Base-by-base conservation (phyloP, 345 rosid species). In the Noccaea caerulescens region DNA sequence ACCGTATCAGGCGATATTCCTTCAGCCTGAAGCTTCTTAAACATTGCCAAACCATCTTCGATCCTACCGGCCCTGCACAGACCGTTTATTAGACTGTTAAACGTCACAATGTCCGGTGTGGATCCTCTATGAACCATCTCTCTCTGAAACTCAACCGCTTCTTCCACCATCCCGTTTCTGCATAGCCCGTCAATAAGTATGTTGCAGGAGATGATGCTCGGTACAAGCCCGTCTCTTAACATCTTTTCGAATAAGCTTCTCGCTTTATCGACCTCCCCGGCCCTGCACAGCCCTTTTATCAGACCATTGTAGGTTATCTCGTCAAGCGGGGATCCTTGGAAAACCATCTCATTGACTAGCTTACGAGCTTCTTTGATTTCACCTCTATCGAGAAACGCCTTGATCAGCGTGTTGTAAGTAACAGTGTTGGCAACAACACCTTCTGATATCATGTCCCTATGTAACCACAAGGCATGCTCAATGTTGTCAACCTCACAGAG, bases 11-110 rank as follows among this genome's bases (percentile, higher is more conserved):
- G 93, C 69, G 65, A 34, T 58, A 90, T 83, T 37, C 92, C 90
- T 84, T 90, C 98, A 81, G 11, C 67, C 51, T 81, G 79, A 46
- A 93, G 76, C 76, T 81, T 86, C 10, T 81, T 79, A 58, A 88
- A 88, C 75, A 90, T 82, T 72, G 73, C 77, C 60, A 86, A 42
- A 63, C 92, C 98, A 77, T 90, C 90, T 47, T 23, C 65, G 4
- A 82, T 71, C 70, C 84, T 82, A 52, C 88, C 85, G 6, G 46
- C 79, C 72, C 79, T 86, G 73, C 98, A 90, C 10, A 90, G 68
- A 69, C 98, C 96, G 63, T 93, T 87, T 14, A 93, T 86, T 54
- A 93, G 73, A 77, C 83, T 90, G 70, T 93, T 93, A 76, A 84
- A 90, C 38, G 91, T 88, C 56, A 87, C 90, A 61, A 93, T 82